A percentile compares a stretch with the other conserved stretches of the same genome.
These are phyloP conservation scores for Diaporthe vexans DNA, from an alignment of 2,329 filamentous ascomycete species.

Conservation along the genomic window DNA sequence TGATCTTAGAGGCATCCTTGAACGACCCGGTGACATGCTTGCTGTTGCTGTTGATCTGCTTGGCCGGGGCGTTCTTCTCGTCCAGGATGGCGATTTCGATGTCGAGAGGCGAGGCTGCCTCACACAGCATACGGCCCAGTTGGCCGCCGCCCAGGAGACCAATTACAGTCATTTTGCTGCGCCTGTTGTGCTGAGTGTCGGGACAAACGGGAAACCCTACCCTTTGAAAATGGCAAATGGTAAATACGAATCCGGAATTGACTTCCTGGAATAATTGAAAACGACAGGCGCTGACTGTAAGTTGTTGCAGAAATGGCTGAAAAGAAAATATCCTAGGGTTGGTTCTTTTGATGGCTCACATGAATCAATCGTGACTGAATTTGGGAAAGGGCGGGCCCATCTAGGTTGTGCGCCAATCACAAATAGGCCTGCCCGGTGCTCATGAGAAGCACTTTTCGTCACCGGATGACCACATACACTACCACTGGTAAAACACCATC, in stretches of 20 bases:
- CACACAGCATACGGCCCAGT: conserved; percentile 93
- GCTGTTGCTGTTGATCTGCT: conserved; percentile 83
- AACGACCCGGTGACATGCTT: conserved; percentile 89
- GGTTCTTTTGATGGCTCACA: conserved; percentile 15
- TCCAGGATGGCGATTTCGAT: conserved; percentile 86
- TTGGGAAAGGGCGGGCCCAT: neutral
- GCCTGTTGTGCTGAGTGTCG: neutral
- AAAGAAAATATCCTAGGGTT: conserved; percentile 3
- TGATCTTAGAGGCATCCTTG: conserved; percentile 84
- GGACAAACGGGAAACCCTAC: neutral
- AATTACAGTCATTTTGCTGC: conserved; percentile 46
- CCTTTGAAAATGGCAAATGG: neutral
- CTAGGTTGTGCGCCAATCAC: conserved; percentile 12
- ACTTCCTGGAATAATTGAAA: neutral
- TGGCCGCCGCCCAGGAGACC: conserved; percentile 75
- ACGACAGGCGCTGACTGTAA: neutral
- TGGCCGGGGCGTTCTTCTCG: conserved; percentile 81
- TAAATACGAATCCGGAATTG: neutral
- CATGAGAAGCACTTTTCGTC: neutral
- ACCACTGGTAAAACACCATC: no score
- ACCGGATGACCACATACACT: neutral
- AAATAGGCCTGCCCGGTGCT: neutral
- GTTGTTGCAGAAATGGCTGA: neutral
- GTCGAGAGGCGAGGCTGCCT: conserved; percentile 82
- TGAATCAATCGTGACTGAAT: conserved; percentile 29